Conservation (phyloP, 1,284 basidiomycete species). For the Grifola frondosa region DNA sequence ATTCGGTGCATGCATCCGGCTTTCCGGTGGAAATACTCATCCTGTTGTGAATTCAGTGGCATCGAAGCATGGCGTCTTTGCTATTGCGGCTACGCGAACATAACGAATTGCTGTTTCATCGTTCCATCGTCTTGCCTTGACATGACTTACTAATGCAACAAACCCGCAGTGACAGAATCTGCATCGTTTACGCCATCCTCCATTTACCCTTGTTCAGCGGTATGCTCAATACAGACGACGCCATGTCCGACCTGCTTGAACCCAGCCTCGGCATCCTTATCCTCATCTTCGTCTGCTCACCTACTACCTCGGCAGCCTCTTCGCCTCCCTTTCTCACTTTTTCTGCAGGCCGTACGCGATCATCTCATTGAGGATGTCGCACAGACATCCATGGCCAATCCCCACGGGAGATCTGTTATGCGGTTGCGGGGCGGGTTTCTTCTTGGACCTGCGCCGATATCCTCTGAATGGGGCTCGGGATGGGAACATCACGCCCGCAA, state of each 20-base stretch:
- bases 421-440: conserved; percentile 61
- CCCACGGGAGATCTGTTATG: conserved; percentile 32
- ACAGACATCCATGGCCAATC: conserved; percentile 28
- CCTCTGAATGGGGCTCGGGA: conserved; percentile 57
- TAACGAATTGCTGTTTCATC: no score
- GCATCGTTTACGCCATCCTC: conserved; percentile 44
- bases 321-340: conserved; percentile 44
- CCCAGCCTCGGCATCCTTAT: conserved; percentile 7
- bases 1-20: no score
- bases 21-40: no score
- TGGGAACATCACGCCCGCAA: conserved; percentile 57
- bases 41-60: no score
- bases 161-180: conserved; percentile 27
- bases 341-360: conserved; percentile 47
- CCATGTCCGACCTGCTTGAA: conserved; percentile 45
- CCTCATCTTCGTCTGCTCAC: conserved; percentile 23
- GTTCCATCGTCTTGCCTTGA: conserved; percentile 21
- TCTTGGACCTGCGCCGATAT: conserved; percentile 42
- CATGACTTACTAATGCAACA: not conserved
- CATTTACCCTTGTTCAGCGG: conserved; percentile 52
- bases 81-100: no score
- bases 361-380: conserved; percentile 57
- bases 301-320: conserved; percentile 46
- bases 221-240: conserved; percentile 39
- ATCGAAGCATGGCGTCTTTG: no score